These are phyloP conservation scores for Silybum marianum DNA, from an alignment of 129 eudicot genomes.

Conservation along the genomic window DNA sequence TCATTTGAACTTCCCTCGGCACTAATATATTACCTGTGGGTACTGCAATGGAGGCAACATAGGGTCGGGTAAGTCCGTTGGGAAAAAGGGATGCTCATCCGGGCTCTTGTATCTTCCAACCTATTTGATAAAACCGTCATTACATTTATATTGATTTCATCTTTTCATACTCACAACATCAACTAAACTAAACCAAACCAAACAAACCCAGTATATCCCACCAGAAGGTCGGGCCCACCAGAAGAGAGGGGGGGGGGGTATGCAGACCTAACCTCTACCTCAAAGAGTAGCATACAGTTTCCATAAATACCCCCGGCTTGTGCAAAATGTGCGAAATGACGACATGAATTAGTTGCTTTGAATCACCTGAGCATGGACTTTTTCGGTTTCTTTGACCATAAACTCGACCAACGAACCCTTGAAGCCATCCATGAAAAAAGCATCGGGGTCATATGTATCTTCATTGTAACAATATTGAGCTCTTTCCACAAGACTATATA, in stretches of 20 bases:
- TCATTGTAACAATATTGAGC: slow-evolving; percentile 79
- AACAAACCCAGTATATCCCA: background rate
- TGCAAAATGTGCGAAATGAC: background rate
- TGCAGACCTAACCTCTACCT: background rate
- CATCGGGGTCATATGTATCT: slow-evolving; percentile 72
- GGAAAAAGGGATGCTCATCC: slow-evolving; percentile 94
- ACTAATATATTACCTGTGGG: slow-evolving; percentile 60
- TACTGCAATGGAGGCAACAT: slow-evolving; percentile 77
- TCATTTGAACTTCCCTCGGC: background rate
- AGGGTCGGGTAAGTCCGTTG: slow-evolving; percentile 68
- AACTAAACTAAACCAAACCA: background rate
- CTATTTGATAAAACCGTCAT: slow-evolving; percentile 34
- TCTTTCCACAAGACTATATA: slow-evolving; percentile 86
- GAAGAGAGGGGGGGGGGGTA: no score
- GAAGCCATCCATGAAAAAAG: slow-evolving; percentile 64
- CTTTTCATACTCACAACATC: background rate
- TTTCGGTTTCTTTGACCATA: slow-evolving; percentile 88
- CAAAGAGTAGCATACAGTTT: background rate
- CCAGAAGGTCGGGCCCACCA: no score
- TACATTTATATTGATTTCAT: slow-evolving; percentile 13
- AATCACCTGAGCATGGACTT: slow-evolving; percentile 73
- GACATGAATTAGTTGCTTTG: slow-evolving; percentile 3
- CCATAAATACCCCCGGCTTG: background rate
- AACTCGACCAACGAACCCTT: slow-evolving; percentile 80
- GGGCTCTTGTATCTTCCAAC: slow-evolving; percentile 91